Percentiles rank a stretch among this genome's conserved stretches.
Conservation (phyloP, 805 yeast genomes). For the Ogataea methanolica region DNA sequence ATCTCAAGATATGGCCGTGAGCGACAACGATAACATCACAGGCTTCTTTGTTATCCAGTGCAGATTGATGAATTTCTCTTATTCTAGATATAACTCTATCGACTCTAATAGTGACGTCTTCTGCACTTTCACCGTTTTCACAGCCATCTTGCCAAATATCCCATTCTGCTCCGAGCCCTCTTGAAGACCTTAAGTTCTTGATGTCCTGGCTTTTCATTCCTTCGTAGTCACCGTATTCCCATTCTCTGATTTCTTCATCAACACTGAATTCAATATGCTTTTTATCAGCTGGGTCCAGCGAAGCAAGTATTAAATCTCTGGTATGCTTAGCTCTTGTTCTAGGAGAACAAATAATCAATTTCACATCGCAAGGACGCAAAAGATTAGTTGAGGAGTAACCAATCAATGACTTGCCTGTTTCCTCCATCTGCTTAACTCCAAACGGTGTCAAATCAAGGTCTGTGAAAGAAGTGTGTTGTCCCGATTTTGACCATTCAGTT, state of each 20-base stretch:
- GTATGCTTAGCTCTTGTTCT: slow-evolving; percentile 77
- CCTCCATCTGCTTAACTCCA: slow-evolving; percentile 72
- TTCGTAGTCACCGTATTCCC: slow-evolving; percentile 97
- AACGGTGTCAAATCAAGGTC: slow-evolving; percentile 73
- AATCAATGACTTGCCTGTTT: slow-evolving; percentile 69
- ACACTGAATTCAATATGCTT: slow-evolving; percentile 39
- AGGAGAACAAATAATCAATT: slow-evolving; percentile 74
- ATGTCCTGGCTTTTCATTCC: slow-evolving; percentile 72
- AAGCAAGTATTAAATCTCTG: slow-evolving; percentile 54
- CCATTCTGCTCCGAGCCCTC: slow-evolving; percentile 62
- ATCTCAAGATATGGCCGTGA: slow-evolving; percentile 90
- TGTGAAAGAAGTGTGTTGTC: slow-evolving; percentile 85
- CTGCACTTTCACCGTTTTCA: slow-evolving; percentile 76
- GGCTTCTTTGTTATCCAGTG: slow-evolving; percentile 44
- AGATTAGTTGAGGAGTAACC: slow-evolving; percentile 47
- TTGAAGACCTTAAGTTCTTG: slow-evolving; percentile 47
- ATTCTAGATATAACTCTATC: slow-evolving; percentile 67
- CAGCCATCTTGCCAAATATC: slow-evolving; percentile 90
- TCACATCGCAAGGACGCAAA: slow-evolving; percentile 59
- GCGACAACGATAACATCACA: slow-evolving; percentile 83
- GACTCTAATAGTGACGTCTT: slow-evolving; percentile 64
- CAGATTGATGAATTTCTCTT: slow-evolving; percentile 51
- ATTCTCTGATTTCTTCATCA: slow-evolving; percentile 77
- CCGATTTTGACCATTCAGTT: slow-evolving; percentile 94
- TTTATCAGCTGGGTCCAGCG: slow-evolving; percentile 39